Conservation (phyloP, 208 protist genomes). For the Endotrypanum monterogeii region DNA sequence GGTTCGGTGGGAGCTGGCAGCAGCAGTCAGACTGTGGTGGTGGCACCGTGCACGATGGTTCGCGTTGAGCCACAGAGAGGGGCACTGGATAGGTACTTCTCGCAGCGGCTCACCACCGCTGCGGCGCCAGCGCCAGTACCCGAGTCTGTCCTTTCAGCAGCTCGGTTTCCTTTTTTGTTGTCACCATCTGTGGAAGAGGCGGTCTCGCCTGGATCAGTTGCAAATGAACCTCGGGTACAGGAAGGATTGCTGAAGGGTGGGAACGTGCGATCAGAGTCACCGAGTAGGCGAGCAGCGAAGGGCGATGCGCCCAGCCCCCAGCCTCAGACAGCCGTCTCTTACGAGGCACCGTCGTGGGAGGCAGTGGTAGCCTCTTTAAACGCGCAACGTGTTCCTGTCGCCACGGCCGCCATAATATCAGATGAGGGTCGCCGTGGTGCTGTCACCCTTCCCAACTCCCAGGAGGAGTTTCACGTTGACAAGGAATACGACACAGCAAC, state of each 20-base stretch:
- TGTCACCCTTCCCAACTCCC: neutral
- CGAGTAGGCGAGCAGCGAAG: neutral
- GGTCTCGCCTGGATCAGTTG: neutral
- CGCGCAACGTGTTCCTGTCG: neutral
- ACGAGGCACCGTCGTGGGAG: conserved; percentile 25
- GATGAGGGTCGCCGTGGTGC: neutral
- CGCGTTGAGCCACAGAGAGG: conserved; percentile 79
- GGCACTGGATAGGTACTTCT: conserved; percentile 72
- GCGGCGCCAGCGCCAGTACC: neutral
- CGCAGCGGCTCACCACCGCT: conserved; percentile 22
- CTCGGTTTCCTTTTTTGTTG: neutral
- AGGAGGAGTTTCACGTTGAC: neutral
- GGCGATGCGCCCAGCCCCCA: neutral
- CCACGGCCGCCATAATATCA: neutral
- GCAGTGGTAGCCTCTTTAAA: conserved; percentile 31
- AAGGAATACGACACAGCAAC: neutral
- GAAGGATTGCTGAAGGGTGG: neutral
- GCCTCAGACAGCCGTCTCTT: neutral
- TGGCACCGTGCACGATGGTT: conserved; percentile 71
- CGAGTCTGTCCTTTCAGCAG: neutral
- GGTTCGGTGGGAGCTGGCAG: neutral
- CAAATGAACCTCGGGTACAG: neutral
- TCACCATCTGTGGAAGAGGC: neutral
- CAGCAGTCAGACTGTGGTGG: conserved; percentile 22
- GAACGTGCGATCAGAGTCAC: neutral